Evolutionary conservation across 495 filamentous ascomycete genomes (phyloP).

Genomic region (Aspergillus diversus): DNA sequence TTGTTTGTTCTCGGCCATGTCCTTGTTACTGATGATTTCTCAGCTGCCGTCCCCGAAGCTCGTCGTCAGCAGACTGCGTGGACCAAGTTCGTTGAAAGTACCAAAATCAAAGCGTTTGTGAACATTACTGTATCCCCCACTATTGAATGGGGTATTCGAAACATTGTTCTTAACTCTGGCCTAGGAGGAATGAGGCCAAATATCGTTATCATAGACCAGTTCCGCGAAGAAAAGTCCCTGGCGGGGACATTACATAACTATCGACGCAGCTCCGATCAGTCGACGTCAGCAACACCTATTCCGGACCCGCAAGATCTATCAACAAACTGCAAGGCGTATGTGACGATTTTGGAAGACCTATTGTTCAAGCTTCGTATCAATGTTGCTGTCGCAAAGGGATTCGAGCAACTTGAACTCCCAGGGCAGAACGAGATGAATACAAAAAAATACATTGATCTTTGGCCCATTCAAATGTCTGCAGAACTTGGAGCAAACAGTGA

Average conservation of each 20-base stretch:
- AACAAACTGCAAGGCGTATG: slow-evolving; percentile 69
- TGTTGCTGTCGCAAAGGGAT: slow-evolving; percentile 84
- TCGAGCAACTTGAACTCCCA: slow-evolving; percentile 75
- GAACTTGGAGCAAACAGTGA: slow-evolving; percentile 68
- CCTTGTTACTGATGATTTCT: slow-evolving; percentile 83
- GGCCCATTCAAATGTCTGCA: slow-evolving; percentile 85
- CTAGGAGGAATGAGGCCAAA: slow-evolving; percentile 92
- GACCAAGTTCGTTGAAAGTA: slow-evolving; percentile 84
- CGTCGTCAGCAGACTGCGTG: slow-evolving; percentile 78
- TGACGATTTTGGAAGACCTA: slow-evolving; percentile 84
- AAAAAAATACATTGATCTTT: slow-evolving; percentile 86
- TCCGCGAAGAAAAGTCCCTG: slow-evolving; percentile 58
- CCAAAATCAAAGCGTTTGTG: slow-evolving; percentile 88
- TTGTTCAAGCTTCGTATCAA: slow-evolving; percentile 79
- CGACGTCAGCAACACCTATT: slow-evolving; percentile 17
- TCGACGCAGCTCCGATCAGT: slow-evolving; percentile 29
- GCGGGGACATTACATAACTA: slow-evolving; percentile 45
- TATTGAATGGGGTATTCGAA: slow-evolving; percentile 84
- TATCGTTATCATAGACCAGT: slow-evolving; percentile 79
- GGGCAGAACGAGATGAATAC: slow-evolving; percentile 53
- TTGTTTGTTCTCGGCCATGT: slow-evolving; percentile 87
- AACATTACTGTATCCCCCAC: slow-evolving; percentile 81
- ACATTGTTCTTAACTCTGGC: slow-evolving; percentile 79
- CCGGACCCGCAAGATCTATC: slow-evolving; percentile 54
- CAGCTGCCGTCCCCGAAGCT: slow-evolving; percentile 75